These are phyloP conservation scores for Leccinum subatratum DNA, from an alignment of 1,284 basidiomycete species.

Conservation along the genomic window DNA sequence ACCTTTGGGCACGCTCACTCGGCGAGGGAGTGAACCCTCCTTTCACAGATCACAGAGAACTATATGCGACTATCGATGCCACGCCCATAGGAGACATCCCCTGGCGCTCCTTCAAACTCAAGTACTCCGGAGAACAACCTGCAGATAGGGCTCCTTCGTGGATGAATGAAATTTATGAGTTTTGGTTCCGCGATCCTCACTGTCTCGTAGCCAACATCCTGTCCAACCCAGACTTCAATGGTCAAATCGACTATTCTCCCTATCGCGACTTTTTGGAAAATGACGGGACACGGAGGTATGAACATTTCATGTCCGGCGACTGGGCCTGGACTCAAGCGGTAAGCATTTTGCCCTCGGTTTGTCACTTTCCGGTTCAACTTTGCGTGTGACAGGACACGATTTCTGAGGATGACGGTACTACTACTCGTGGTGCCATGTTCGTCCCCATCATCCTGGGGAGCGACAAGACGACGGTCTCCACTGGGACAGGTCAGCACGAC, in stretches of 20 bases:
- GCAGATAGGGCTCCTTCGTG: not conserved
- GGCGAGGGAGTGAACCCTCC: not conserved
- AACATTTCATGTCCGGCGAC: not conserved
- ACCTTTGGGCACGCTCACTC: constrained; percentile 3
- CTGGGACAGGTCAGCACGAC: constrained; percentile 9
- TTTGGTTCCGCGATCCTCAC: not conserved
- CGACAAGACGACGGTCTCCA: not conserved
- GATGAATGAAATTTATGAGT: not conserved
- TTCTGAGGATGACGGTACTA: not conserved
- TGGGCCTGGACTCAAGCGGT: constrained; percentile 3
- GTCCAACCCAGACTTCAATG: not conserved
- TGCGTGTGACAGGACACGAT: not conserved
- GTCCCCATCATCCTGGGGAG: not conserved
- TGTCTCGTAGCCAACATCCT: not conserved
- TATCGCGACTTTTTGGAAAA: not conserved
- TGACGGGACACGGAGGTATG: not conserved
- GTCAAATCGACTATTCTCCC: constrained; percentile 2
- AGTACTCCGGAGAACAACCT: not conserved
- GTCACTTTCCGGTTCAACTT: not conserved
- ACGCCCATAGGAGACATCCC: constrained; percentile 8
- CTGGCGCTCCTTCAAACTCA: not conserved
- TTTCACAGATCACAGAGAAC: constrained; percentile 9
- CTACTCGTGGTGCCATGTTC: not conserved
- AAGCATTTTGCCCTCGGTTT: not conserved
- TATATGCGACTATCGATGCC: constrained; percentile 15